A percentile compares a stretch with the other conserved stretches of the same genome.
phyloP scores from a whole-genome alignment of 257 asterid species.

The Salvia rosmarinus region DNA sequence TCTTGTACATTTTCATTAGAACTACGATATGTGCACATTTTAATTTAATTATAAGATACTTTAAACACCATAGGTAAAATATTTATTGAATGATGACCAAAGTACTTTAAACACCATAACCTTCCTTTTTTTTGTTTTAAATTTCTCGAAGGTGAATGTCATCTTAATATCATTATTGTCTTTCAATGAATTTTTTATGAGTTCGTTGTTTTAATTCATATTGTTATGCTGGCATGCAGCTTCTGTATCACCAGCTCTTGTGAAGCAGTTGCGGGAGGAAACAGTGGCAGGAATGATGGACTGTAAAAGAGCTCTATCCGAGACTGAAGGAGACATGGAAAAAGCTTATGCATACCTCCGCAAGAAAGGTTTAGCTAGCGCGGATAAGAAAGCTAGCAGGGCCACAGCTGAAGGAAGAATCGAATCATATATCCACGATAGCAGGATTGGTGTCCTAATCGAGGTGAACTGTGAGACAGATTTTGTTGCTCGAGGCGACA shows the following conservation, averaged over 20 bases:
- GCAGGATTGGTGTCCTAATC: constrained; percentile 87
- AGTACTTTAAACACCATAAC: neutral
- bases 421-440: constrained; percentile 91
- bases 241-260: constrained; percentile 81
- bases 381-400: constrained; percentile 88
- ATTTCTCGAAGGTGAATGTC: constrained; percentile 4
- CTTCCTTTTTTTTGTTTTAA: neutral
- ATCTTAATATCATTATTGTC: neutral
- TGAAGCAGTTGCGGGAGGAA: constrained; percentile 92
- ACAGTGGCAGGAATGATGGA: constrained; percentile 99
- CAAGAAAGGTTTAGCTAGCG: constrained; percentile 91
- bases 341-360: constrained; percentile 87
- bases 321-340: constrained; percentile 77
- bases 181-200: neutral
- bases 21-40: neutral
- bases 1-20: constrained; percentile 1
- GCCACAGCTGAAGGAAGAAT: constrained; percentile 96
- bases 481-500: constrained; percentile 94
- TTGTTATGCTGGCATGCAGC: constrained; percentile 44
- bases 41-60: neutral
- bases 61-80: neutral
- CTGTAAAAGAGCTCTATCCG: constrained; percentile 87
- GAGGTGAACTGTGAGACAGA: constrained; percentile 98
- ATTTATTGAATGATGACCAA: neutral
- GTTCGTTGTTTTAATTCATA: neutral